phyloP scores from a whole-genome alignment of 371 early-diverging fungal genomes.

The Apophysomyces sp. region DNA sequence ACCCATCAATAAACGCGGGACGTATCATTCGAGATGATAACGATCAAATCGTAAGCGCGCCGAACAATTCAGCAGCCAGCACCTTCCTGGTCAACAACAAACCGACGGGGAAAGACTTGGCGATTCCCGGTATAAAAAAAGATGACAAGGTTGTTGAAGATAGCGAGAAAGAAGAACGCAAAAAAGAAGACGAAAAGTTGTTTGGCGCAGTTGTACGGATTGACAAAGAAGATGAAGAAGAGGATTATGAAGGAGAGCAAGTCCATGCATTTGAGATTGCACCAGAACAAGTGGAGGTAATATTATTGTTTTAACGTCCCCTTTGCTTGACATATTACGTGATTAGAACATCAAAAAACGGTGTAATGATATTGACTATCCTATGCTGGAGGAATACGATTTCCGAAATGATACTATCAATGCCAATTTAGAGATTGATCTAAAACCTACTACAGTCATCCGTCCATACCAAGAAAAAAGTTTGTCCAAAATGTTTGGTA shows the following conservation, averaged over 20 bases:
- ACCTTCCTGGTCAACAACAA: slow-evolving; percentile 36
- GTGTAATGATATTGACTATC: slow-evolving; percentile 96
- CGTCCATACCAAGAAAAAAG: slow-evolving; percentile 99
- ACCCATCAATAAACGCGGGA: slow-evolving; percentile 73
- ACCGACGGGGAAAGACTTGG: slow-evolving; percentile 63
- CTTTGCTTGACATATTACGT: no score
- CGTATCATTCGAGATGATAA: slow-evolving; percentile 59
- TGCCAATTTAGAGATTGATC: slow-evolving; percentile 91
- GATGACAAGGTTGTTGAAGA: slow-evolving; percentile 14
- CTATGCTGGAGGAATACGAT: slow-evolving; percentile 99
- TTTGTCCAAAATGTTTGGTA: slow-evolving; percentile 99
- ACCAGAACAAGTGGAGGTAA: slow-evolving; percentile 75
- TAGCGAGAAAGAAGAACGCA: slow-evolving; percentile 33
- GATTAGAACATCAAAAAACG: slow-evolving; percentile 80
- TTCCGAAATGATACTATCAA: slow-evolving; percentile 92
- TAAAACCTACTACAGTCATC: slow-evolving; percentile 95
- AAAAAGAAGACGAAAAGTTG: slow-evolving; percentile 51
- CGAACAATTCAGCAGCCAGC: slow-evolving; percentile 13
- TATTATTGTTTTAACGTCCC: not conserved
- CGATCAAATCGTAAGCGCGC: slow-evolving; percentile 35
- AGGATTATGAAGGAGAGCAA: slow-evolving; percentile 66
- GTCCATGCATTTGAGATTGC: slow-evolving; percentile 91
- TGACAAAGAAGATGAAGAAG: slow-evolving; percentile 71
- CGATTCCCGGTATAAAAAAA: slow-evolving; percentile 56
- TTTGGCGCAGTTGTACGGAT: slow-evolving; percentile 60